Conservation (phyloP, 148 eudicot genomes). For the Cornus kousa region DNA sequence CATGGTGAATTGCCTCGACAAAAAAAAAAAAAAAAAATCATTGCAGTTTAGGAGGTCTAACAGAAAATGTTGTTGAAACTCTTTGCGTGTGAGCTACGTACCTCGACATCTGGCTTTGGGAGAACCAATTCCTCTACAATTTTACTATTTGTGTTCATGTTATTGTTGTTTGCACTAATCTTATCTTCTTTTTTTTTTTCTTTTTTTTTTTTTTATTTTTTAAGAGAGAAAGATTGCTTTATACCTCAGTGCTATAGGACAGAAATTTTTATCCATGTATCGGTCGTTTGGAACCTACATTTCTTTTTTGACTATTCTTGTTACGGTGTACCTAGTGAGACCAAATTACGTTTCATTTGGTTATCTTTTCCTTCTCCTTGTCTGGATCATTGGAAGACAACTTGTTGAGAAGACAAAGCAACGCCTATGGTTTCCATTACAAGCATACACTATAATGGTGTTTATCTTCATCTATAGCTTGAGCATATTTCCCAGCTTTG, state of each 20-base stretch:
- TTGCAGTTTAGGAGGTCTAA: background rate
- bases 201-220: conserved; percentile 27
- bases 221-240: conserved; percentile 90
- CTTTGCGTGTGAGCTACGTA: background rate
- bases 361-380: conserved; percentile 78
- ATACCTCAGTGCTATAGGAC: conserved; percentile 81
- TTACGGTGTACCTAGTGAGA: conserved; percentile 77
- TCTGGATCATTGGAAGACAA: conserved; percentile 97
- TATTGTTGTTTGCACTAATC: background rate
- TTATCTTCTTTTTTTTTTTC: conserved; percentile 10
- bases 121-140: background rate
- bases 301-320: conserved; percentile 80
- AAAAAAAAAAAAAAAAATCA: too few relatives aligned
- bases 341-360: conserved; percentile 94
- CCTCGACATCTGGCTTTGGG: background rate
- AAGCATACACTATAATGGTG: conserved; percentile 73
- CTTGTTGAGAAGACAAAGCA: conserved; percentile 79
- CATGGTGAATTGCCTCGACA: too few relatives aligned
- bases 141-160: conserved; percentile 6
- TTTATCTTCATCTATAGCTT: conserved; percentile 75
- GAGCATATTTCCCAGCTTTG: conserved; percentile 75
- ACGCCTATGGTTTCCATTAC: conserved; percentile 90
- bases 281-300: conserved; percentile 92
- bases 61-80: background rate
- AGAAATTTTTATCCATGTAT: conserved; percentile 66